Base-by-base conservation (phyloP, 1,284 basidiomycete species). In the Rhodotorula sp. region DNA sequence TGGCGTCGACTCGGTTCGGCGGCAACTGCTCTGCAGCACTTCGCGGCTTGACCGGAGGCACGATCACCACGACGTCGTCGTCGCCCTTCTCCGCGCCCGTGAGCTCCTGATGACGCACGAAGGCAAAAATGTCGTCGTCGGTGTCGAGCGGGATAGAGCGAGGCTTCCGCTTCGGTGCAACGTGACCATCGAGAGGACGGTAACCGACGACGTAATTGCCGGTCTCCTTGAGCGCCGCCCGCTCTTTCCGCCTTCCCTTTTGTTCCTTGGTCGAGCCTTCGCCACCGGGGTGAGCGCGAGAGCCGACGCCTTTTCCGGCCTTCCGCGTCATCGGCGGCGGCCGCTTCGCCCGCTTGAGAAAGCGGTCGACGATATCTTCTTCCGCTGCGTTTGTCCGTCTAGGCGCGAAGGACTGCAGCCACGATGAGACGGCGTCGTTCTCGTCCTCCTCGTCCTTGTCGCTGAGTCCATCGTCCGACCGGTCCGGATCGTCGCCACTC, bases 341-440 rank as follows among this genome's bases (percentile, higher is more conserved):
- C 10, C 58, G 28, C 40, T 58, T 59, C 1, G 69, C 72, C 10
- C 74, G 61, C 61, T 67, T 57, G 20, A 76, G 67, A 20, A 76
- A 72, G 2, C 72, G 68, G 31, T 73, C 76, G 54, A 75, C 69
- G 22, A 75, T 69, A n/a, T 72, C 71, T n/a, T 73, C 65, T 15
- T 59, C 59, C 13, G 20, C 28, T 37, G 10, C 52, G 31, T 26
- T 31, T 18, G 22, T 26, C 18, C 54, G 60, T 20, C 47, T 50
- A 34, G 74, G 70, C n/a, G 67, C 70, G n/a, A 72, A 72, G 30
- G 56, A 62, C 7, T 67, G 50, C 51, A 69, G 30, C 76, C 74
- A 69, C 9, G 61, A 53, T 26, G 54, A 58, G 5, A 73, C 76
- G 13, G 71, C 73, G 50, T 76, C 73, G 51, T 63, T 57, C 53